Evolutionary conservation across 1,139 yeast species (phyloP).

Genomic region (Debaryomyces robertsiae): DNA sequence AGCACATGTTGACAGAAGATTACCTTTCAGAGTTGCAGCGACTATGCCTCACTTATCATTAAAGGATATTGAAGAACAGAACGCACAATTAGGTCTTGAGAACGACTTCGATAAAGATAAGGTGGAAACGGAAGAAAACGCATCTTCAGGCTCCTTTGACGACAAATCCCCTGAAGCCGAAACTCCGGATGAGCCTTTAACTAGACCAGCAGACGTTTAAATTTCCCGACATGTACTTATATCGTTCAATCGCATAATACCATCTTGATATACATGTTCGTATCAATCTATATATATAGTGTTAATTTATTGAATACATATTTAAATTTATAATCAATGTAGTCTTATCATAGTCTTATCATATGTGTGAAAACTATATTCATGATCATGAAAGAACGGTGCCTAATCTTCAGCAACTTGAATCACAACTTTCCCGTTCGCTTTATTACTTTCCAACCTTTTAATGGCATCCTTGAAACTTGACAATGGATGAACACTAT

Average conservation of each 20-base stretch:
- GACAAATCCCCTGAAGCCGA: constrained; percentile 3
- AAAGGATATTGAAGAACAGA: constrained; percentile 50
- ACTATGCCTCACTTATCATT: constrained; percentile 47
- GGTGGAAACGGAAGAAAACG: constrained; percentile 35
- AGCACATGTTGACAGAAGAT: constrained; percentile 46
- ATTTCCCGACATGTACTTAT: neutral
- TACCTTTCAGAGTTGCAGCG: constrained; percentile 52
- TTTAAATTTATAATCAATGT: too few relatives aligned
- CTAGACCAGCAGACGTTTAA: constrained; percentile 5
- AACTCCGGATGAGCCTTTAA: constrained; percentile 4
- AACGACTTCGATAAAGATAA: constrained; percentile 42
- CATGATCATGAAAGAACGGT: too few relatives aligned
- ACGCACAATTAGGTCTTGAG: constrained; percentile 48
- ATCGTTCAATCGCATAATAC: constrained; percentile 1
- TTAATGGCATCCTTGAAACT: constrained; percentile 54
- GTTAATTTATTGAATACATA: neutral
- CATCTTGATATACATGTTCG: neutral
- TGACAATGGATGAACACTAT: constrained; percentile 52
- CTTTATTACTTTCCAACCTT: constrained; percentile 45
- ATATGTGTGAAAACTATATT: too few relatives aligned
- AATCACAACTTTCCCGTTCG: constrained; percentile 65
- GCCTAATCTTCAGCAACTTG: constrained; percentile 17
- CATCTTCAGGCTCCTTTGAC: constrained; percentile 9
- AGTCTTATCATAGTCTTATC: too few relatives aligned
- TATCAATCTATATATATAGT: neutral